Conservation (phyloP, 148 eudicot species). For the Linanthus parryae region DNA sequence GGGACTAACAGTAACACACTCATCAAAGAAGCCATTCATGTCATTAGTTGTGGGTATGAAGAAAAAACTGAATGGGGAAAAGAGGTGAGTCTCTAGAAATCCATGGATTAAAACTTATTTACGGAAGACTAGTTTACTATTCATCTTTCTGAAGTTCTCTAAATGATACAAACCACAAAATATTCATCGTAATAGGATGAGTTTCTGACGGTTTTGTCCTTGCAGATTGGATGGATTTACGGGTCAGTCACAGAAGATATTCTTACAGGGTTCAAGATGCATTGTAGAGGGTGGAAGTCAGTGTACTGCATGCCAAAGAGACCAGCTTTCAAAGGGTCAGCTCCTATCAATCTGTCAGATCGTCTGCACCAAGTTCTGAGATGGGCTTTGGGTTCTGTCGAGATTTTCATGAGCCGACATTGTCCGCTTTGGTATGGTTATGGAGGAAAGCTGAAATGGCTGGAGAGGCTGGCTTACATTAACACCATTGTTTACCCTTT, state of each 20-base stretch:
- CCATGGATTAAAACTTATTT: too few species aligned
- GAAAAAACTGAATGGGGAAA: slow-evolving; percentile 99
- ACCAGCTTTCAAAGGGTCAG: slow-evolving; percentile 79
- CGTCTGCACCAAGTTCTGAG: slow-evolving; percentile 88
- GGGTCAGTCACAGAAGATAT: slow-evolving; percentile 98
- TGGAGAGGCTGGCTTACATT: slow-evolving; percentile 81
- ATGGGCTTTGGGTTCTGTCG: slow-evolving; percentile 98
- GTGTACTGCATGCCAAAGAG: slow-evolving; percentile 53
- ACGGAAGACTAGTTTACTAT: too few species aligned
- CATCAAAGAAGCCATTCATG: slow-evolving; percentile 96
- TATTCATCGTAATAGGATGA: too few species aligned
- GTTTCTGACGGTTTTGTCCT: too few species aligned
- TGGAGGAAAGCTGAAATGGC: slow-evolving; percentile 83
- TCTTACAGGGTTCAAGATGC: slow-evolving; percentile 96
- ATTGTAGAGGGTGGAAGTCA: slow-evolving; percentile 96
- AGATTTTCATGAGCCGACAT: slow-evolving; percentile 91
- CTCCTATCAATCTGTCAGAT: slow-evolving; percentile 93
- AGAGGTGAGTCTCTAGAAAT: slow-evolving; percentile 88
- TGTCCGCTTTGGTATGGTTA: slow-evolving; percentile 96
- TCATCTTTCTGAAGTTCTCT: too few species aligned
- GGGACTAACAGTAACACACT: slow-evolving; percentile 50
- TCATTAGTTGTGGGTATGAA: slow-evolving; percentile 93
- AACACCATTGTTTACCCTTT: slow-evolving; percentile 93
- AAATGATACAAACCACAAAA: too few species aligned
- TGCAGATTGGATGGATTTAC: slow-evolving; percentile 97